phyloP scores from a whole-genome alignment of 1,139 yeast species.

The Saccharomyces hybrid region DNA sequence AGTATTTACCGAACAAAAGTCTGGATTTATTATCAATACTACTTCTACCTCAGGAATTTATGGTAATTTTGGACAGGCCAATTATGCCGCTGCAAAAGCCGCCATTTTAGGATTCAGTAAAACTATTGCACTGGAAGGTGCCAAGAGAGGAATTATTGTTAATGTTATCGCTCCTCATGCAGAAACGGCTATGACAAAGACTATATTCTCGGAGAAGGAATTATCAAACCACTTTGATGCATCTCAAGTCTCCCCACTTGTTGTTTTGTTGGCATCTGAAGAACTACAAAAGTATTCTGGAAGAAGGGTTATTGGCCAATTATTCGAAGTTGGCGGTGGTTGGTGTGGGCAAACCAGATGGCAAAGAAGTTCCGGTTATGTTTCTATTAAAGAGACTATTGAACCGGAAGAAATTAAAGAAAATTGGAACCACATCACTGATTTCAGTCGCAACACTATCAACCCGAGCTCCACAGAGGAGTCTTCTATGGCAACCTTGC shows the following conservation, averaged over 20 bases:
- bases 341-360: constrained; percentile 94
- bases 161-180: constrained; percentile 95
- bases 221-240: constrained; percentile 76
- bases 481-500: constrained; percentile 69
- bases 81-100: constrained; percentile 89
- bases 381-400: constrained; percentile 44
- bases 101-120: constrained; percentile 81
- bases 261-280: constrained; percentile 69
- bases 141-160: constrained; percentile 64
- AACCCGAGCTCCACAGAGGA: constrained; percentile 64
- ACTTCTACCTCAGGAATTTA: constrained; percentile 95
- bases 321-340: constrained; percentile 78
- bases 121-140: constrained; percentile 88
- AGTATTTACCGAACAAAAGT: constrained; percentile 64
- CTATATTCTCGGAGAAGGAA: constrained; percentile 73
- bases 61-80: constrained; percentile 96
- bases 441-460: constrained; percentile 45
- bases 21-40: constrained; percentile 80
- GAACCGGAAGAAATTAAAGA: constrained; percentile 67
- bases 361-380: constrained; percentile 88
- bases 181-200: constrained; percentile 92
- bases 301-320: constrained; percentile 46
- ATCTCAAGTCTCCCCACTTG: constrained; percentile 83
- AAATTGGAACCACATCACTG: constrained; percentile 56
- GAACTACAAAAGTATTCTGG: constrained; percentile 42